Conservation (phyloP, 2,329 filamentous ascomycete genomes). For the Aureobasidium sp. region DNA sequence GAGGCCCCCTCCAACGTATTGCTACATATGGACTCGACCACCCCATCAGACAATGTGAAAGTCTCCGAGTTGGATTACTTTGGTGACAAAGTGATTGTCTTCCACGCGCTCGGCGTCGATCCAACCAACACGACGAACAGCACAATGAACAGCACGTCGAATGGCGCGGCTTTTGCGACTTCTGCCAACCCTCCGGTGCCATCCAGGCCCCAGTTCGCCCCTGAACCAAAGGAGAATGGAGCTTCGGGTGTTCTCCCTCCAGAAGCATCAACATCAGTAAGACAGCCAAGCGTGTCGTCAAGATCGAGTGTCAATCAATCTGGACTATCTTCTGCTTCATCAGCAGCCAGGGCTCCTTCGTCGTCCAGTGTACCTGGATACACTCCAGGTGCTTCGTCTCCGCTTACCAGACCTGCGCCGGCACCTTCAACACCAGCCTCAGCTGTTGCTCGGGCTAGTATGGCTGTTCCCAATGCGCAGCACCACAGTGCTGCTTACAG, state of each 20-base stretch:
- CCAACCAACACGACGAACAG: background rate
- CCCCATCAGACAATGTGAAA: background rate
- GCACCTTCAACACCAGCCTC: background rate
- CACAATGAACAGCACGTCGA: background rate
- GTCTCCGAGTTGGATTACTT: background rate
- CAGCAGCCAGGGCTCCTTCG: background rate
- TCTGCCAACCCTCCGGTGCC: background rate
- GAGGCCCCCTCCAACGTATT: background rate
- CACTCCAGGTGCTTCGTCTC: background rate
- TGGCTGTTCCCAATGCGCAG: background rate
- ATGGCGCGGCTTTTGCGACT: background rate
- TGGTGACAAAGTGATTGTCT: background rate
- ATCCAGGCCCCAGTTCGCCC: background rate
- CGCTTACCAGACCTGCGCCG: background rate
- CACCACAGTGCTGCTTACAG: background rate
- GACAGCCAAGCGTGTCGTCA: background rate
- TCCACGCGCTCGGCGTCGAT: background rate
- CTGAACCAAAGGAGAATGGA: background rate
- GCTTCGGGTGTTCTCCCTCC: background rate
- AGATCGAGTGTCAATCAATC: background rate
- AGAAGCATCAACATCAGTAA: background rate
- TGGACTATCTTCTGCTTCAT: background rate
- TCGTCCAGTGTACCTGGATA: background rate
- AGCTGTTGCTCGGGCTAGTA: background rate
- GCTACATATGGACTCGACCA: background rate